Evolutionary conservation across 805 yeast species (phyloP).

Genomic region (Cyberlindnera japonica): DNA sequence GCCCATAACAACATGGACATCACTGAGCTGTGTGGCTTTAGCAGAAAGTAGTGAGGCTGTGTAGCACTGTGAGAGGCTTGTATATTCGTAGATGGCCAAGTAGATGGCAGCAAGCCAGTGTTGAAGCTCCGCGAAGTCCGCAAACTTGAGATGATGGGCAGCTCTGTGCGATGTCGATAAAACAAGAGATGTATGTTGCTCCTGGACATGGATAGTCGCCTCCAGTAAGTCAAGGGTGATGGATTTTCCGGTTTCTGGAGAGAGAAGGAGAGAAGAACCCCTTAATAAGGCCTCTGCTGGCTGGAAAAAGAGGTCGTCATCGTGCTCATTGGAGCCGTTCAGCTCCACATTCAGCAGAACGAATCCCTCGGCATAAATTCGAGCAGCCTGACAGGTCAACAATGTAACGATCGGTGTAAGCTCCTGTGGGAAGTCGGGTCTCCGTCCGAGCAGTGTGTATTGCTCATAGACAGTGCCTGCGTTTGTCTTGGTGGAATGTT

Average conservation of each 20-base stretch:
- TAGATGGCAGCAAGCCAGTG: slow-evolving; percentile 47
- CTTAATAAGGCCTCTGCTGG: slow-evolving; percentile 29
- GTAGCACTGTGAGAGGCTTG: slow-evolving; percentile 55
- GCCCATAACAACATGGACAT: slow-evolving; percentile 54
- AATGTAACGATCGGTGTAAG: slow-evolving; percentile 69
- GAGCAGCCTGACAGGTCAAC: slow-evolving; percentile 62
- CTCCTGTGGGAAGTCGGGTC: slow-evolving; percentile 47
- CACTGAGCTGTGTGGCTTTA: slow-evolving; percentile 53
- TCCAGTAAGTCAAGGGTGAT: slow-evolving; percentile 26
- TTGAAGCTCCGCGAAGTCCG: slow-evolving; percentile 10
- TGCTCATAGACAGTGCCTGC: slow-evolving; percentile 9
- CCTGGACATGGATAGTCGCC: slow-evolving; percentile 10
- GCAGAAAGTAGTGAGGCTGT: slow-evolving; percentile 61
- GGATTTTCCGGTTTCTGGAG: slow-evolving; percentile 33
- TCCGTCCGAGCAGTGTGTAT: slow-evolving; percentile 18
- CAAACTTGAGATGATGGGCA: slow-evolving; percentile 25
- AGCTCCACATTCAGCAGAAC: slow-evolving; percentile 38
- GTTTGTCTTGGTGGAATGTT: not conserved
- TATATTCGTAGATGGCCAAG: slow-evolving; percentile 54
- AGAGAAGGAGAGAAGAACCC: slow-evolving; percentile 33
- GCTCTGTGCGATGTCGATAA: slow-evolving; percentile 13
- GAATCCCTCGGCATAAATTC: slow-evolving; percentile 47
- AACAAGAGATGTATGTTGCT: slow-evolving; percentile 7
- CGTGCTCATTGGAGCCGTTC: slow-evolving; percentile 23
- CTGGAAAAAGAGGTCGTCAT: slow-evolving; percentile 26